Evolutionary conservation across 768 basidiomycete genomes (phyloP), one percentile per base, ranked within the genome.

Genomic region (Peribolospora baueri): DNA sequence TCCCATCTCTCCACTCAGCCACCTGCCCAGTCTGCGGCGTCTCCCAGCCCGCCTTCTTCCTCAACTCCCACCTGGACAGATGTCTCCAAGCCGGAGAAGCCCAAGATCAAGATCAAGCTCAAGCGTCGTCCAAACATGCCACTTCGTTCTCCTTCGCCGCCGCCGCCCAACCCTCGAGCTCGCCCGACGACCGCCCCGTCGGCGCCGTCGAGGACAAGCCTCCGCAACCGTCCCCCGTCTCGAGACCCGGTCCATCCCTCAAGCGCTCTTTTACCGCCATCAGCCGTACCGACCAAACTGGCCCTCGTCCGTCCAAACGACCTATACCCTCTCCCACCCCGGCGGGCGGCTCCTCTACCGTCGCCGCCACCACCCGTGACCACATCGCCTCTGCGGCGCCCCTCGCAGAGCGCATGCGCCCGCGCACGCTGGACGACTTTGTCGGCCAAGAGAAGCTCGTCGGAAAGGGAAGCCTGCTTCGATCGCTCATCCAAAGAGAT

Each of bases 361-460:
- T 66, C 53, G 8, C 25, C 25, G 1, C 25, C 25, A 25, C 25
- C 25, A 25, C 25, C 25, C 25, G 25, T 25, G 25, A 25, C 25
- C 58, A 65, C 42, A 43, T 68, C 2, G 60, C 69, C 41, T 56
- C 63, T 14, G 70, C 72, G 10, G 68, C 72, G 3, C 81, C 81
- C 0, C 67, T 86, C 1, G 81, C 85, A 0, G 84, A 86, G 63
- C 72, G 73, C 14, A 72, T 85, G 47, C 73, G 84, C 7, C 84
- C 84, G 2, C 71, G 68, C 9, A 65, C 65, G 4, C 68, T 86
- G 13, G 72, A 73, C 2, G 77, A 82, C 3, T 81, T 82, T 57
- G 69, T 85, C 39, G 84, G 84, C 3, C 84, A 88, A 62, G 64
- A 64, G 14, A 76, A 82, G 64, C 61, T 84, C 37, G 75, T 74